Percentiles rank a stretch among this genome's conserved stretches.
phyloP scores from a whole-genome alignment of 2,329 filamentous ascomycete species.

The Alternaria rosae region DNA sequence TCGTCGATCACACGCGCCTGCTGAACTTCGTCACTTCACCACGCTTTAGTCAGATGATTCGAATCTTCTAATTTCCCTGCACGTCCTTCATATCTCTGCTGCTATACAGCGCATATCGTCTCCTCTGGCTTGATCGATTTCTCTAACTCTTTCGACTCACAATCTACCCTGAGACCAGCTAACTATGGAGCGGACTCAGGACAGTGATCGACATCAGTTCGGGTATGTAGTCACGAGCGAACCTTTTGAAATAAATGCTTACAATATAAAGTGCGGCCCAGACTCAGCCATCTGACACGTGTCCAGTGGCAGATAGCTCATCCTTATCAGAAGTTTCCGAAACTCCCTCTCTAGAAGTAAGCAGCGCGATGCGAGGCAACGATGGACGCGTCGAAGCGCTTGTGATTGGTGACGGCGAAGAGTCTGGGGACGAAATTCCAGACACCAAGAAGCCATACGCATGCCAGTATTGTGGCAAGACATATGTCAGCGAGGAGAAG shows the following conservation, averaged over 20 bases:
- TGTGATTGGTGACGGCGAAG: not conserved
- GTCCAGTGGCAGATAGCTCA: not conserved
- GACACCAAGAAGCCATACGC: not conserved
- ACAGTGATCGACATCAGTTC: not conserved
- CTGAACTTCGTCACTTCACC: not conserved
- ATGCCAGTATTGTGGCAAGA: slow-evolving; percentile 10
- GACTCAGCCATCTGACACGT: not conserved
- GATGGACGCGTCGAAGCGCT: not conserved
- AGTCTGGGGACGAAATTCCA: not conserved
- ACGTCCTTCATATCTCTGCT: not conserved
- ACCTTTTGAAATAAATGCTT: not conserved
- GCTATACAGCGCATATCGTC: not conserved
- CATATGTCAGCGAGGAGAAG: not conserved
- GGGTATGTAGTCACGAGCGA: not conserved
- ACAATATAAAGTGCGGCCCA: not conserved
- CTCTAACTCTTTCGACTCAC: not conserved
- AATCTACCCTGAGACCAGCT: not conserved
- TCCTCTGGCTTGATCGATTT: not conserved
- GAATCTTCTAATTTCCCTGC: not conserved
- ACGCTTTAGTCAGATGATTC: not conserved
- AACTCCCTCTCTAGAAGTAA: not conserved
- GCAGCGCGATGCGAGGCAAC: not conserved
- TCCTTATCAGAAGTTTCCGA: not conserved
- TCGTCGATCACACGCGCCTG: not conserved
- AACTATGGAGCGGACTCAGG: not conserved